These are phyloP conservation scores for Spinacia oleracea DNA, from an alignment of 179 eudicot species.

Conservation along the genomic window DNA sequence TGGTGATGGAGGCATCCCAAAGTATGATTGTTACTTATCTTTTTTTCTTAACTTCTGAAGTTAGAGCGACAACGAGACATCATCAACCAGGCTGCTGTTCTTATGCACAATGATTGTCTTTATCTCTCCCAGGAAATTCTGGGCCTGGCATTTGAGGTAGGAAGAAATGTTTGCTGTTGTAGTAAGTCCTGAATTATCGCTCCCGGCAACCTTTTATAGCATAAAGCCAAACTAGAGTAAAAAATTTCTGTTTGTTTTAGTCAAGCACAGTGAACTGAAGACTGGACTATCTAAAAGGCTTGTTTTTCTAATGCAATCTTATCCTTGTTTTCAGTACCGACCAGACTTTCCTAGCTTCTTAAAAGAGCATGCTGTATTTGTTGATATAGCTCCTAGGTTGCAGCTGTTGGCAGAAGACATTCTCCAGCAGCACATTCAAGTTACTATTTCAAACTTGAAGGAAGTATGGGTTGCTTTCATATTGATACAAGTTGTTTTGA, in stretches of 20 bases:
- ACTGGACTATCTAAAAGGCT: background rate
- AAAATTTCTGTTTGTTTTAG: no score
- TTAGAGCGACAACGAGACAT: slow-evolving; percentile 86
- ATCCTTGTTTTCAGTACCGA: slow-evolving; percentile 60
- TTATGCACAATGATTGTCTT: slow-evolving; percentile 92
- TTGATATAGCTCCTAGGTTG: slow-evolving; percentile 87
- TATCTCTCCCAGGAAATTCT: slow-evolving; percentile 86
- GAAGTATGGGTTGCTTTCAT: slow-evolving; percentile 47
- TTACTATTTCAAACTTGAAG: slow-evolving; percentile 62
- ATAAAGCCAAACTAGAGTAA: no score
- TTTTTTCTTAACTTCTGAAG: slow-evolving; percentile 50
- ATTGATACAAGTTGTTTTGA: background rate
- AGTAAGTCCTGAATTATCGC: background rate
- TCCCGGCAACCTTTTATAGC: background rate
- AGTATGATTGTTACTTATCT: slow-evolving; percentile 24
- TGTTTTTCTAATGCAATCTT: slow-evolving; percentile 4
- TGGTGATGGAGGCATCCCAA: background rate
- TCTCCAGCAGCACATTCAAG: slow-evolving; percentile 73
- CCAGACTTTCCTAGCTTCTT: slow-evolving; percentile 64
- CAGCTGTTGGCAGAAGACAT: slow-evolving; percentile 78
- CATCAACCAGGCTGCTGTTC: slow-evolving; percentile 86
- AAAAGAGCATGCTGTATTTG: slow-evolving; percentile 79
- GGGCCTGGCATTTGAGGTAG: slow-evolving; percentile 91
- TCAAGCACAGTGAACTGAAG: background rate
- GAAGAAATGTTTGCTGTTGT: slow-evolving; percentile 4